phyloP scores from a whole-genome alignment of 495 filamentous ascomycete genomes.

The Xylaria telfairii region DNA sequence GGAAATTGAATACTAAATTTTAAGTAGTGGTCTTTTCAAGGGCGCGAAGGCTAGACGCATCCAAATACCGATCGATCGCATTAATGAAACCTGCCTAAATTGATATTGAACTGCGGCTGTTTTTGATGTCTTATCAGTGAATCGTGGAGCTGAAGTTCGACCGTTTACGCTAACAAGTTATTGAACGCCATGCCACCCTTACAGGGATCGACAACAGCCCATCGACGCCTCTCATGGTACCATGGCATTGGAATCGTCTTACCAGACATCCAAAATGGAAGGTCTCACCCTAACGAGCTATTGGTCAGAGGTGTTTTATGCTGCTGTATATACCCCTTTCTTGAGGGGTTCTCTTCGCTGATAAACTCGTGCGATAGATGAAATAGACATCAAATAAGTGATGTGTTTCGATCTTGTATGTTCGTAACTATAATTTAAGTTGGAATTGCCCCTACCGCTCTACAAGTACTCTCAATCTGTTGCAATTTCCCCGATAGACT shows the following conservation, averaged over 20 bases:
- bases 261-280: background rate
- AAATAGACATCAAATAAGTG: background rate
- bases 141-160: background rate
- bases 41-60: background rate
- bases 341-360: background rate
- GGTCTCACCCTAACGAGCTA: background rate
- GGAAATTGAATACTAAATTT: background rate
- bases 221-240: slow-evolving; percentile 8
- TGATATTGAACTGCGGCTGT: background rate
- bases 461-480: background rate
- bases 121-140: background rate
- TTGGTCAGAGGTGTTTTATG: background rate
- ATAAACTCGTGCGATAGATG: background rate
- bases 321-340: background rate
- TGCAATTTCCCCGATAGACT: background rate
- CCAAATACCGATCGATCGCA: background rate
- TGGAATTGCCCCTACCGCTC: background rate
- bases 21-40: background rate
- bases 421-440: background rate
- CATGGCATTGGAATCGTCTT: slow-evolving; percentile 3
- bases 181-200: slow-evolving; percentile 13
- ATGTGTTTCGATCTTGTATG: background rate
- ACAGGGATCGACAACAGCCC: slow-evolving; percentile 10
- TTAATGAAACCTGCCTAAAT: background rate
- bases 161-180: slow-evolving; percentile 9